Evolutionary conservation across 192 early-diverging fungal genomes (phyloP), one percentile per base, ranked within the genome.

Genomic region (Gigaspora rosea): DNA sequence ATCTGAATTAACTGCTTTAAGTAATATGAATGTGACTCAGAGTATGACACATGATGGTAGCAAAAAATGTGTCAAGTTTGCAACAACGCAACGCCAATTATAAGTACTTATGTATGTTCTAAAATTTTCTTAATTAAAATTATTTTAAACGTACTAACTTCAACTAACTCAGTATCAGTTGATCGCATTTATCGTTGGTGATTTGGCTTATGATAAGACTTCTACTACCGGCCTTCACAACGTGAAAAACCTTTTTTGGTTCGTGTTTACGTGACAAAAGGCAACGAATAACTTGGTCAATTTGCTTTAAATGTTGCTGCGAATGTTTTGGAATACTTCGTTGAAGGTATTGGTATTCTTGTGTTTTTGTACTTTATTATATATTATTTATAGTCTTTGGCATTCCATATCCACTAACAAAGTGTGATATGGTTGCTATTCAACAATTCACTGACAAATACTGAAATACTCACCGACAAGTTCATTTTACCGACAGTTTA

Each of bases 51-150:
- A 87, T 6, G 82, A 82, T 10, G 84, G 89, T 12, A 86, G 80
- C 36, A 86, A 87, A 27, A 97, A 94, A 90, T 86, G 93, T 73
- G 92, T 97, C 75, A 91, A 90, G 46, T 98, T 94, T 80, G 92
- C 91, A 70, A 92, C n/a, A n/a, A n/a, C n/a, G n/a, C 87, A 48
- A 97, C 97, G 4, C 97, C 97, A 7, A 82, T 96, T 69, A 97
- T 98, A 95, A 92, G 90, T 69, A 96, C 97, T 7, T 98, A 97
- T 80, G 86, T 93, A 83, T 78, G 89, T n/a, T n/a, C n/a, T 83
- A 18, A 20, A 9, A 22, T 36, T 3, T 68, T 79, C 59, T 51
- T 27, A 15, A 57, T 46, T 41, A 50, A 11, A 57, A 15, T 13
- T 33, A n/a, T 8, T 77, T 32, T 33, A 50, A 22, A 27, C 11